phyloP scores from a whole-genome alignment of 306 rosid species.

The Spatholobus suberectus region DNA sequence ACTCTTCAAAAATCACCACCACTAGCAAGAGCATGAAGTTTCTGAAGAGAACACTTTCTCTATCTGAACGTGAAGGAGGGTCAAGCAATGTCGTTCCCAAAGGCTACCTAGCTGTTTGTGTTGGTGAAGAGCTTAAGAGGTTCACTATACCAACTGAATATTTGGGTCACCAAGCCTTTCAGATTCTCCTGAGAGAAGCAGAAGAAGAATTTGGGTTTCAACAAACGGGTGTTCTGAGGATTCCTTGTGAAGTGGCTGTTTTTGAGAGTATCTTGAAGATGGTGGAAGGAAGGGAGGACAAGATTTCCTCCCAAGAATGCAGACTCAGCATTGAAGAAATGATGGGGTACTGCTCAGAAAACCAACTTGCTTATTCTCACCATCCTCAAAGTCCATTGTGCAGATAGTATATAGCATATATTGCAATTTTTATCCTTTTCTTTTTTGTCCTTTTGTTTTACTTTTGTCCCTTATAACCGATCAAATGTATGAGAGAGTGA shows the following conservation, averaged over 20 bases:
- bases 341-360: conserved; percentile 54
- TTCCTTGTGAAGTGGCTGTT: conserved; percentile 74
- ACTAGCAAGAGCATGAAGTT: conserved; percentile 67
- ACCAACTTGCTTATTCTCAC: conserved; percentile 58
- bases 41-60: conserved; percentile 76
- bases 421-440: conserved; percentile 25
- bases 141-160: conserved; percentile 77
- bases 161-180: conserved; percentile 66
- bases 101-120: conserved; percentile 83
- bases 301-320: conserved; percentile 46
- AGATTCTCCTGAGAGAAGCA: conserved; percentile 75
- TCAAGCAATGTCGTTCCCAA: conserved; percentile 64
- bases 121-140: conserved; percentile 79
- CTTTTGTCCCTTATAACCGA: conserved; percentile 27
- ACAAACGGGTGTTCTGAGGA: conserved; percentile 75
- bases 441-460: not conserved
- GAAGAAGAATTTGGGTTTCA: conserved; percentile 92
- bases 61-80: conserved; percentile 54
- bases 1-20: conserved; percentile 55
- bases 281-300: conserved; percentile 63
- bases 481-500: conserved; percentile 29
- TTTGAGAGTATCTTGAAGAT: conserved; percentile 74
- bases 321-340: conserved; percentile 48
- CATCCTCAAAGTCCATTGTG: conserved; percentile 84
- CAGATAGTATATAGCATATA: conserved; percentile 52